Evolutionary conservation across 1,284 basidiomycete species (phyloP).

Genomic region (Pseudozyma flocculosa): DNA sequence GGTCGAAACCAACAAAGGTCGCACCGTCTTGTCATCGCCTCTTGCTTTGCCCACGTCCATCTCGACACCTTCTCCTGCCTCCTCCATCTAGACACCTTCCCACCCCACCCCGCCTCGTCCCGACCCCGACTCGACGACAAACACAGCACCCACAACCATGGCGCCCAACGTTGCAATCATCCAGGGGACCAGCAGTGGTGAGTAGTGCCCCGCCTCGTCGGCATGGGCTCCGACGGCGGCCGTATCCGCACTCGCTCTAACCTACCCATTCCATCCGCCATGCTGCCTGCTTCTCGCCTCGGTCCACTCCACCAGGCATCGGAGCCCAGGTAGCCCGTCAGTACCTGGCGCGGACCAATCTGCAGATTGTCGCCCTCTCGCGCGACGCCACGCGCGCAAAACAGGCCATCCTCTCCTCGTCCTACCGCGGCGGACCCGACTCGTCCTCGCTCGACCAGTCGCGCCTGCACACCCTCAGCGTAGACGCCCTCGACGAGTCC

Average conservation of each 20-base stretch:
- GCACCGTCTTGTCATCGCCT: no score
- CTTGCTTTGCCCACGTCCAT: no score
- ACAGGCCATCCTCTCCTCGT: conserved; percentile 51
- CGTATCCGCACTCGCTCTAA: no score
- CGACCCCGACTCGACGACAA: no score
- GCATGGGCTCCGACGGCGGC: neutral
- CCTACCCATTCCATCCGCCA: no score
- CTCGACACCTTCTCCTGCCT: no score
- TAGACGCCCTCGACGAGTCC: conserved; percentile 59
- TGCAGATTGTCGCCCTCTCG: conserved; percentile 61
- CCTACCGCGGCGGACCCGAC: conserved; percentile 1
- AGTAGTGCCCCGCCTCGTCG: conserved; percentile 1
- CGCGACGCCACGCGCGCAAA: conserved; percentile 52
- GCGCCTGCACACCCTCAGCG: conserved; percentile 58
- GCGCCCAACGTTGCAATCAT: conserved; percentile 47
- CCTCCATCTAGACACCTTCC: no score
- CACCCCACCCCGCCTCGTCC: no score
- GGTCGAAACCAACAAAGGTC: no score
- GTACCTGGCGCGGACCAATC: conserved; percentile 57
- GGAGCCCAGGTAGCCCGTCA: conserved; percentile 41
- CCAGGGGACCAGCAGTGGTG: conserved; percentile 41
- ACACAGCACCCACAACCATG: conserved; percentile 5
- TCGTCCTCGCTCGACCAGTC: conserved; percentile 26
- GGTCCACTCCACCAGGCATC: conserved; percentile 19
- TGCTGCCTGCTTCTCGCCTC: no score